These are phyloP conservation scores for Penicillium rolfsii DNA, from an alignment of 2,329 filamentous ascomycete species.

Conservation along the genomic window DNA sequence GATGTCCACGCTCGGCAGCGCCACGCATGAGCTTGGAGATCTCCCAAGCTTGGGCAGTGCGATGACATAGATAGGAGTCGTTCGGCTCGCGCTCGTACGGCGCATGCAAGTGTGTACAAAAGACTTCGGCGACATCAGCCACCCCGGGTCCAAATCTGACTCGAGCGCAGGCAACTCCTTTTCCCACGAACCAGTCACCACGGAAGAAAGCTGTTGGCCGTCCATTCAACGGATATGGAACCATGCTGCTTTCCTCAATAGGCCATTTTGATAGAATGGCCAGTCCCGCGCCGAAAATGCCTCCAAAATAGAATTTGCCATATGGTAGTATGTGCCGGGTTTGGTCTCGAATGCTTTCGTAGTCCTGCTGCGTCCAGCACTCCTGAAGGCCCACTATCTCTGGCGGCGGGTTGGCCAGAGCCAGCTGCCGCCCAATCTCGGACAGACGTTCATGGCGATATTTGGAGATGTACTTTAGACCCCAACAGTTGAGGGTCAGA, in stretches of 20 bases:
- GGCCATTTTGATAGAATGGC: slow-evolving; percentile 91
- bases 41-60: slow-evolving; percentile 92
- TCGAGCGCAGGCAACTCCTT: slow-evolving; percentile 83
- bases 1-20: slow-evolving; percentile 76
- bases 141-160: slow-evolving; percentile 69
- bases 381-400: slow-evolving; percentile 94
- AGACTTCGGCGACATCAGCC: slow-evolving; percentile 79
- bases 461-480: slow-evolving; percentile 82
- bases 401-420: slow-evolving; percentile 67
- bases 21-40: slow-evolving; percentile 85
- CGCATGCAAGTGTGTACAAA: slow-evolving; percentile 89
- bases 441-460: slow-evolving; percentile 75
- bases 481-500: slow-evolving; percentile 95
- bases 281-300: slow-evolving; percentile 85
- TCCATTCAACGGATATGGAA: slow-evolving; percentile 86
- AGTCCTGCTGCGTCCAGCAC: slow-evolving; percentile 88
- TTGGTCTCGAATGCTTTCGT: slow-evolving; percentile 72
- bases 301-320: slow-evolving; percentile 90
- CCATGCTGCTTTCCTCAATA: slow-evolving; percentile 86
- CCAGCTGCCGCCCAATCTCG: slow-evolving; percentile 82
- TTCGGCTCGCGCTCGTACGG: slow-evolving; percentile 79
- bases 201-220: slow-evolving; percentile 90
- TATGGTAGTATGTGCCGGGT: slow-evolving; percentile 78
- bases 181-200: slow-evolving; percentile 96
- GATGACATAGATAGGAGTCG: slow-evolving; percentile 87